Evolutionary conservation across 441 rosid species (phyloP).

Genomic region (Populus hybrid): DNA sequence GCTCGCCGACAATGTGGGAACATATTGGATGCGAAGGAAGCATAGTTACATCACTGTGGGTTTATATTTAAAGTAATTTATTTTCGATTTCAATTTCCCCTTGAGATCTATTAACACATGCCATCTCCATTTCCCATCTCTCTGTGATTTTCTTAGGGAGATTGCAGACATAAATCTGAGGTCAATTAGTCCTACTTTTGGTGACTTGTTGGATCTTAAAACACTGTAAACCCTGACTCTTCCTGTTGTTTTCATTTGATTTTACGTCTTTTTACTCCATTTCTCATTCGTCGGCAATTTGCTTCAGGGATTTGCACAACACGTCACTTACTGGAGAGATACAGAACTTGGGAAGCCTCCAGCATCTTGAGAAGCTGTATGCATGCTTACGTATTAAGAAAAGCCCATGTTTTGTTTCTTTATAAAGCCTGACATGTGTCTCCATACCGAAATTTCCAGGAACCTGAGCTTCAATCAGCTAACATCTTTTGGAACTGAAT

Average conservation of each 20-base stretch:
- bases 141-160: slow-evolving; percentile 39
- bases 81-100: background rate
- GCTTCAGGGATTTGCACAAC: slow-evolving; percentile 83
- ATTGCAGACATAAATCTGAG: slow-evolving; percentile 72
- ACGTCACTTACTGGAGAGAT: slow-evolving; percentile 22
- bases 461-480: slow-evolving; percentile 81
- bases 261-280: background rate
- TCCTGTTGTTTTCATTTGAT: background rate
- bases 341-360: slow-evolving; percentile 75
- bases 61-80: background rate
- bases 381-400: slow-evolving; percentile 8
- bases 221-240: slow-evolving; percentile 49
- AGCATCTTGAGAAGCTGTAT: slow-evolving; percentile 73
- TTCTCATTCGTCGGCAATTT: slow-evolving; percentile 7
- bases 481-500: slow-evolving; percentile 65
- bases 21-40: slow-evolving; percentile 74
- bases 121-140: background rate
- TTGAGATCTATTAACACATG: background rate
- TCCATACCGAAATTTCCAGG: slow-evolving; percentile 39
- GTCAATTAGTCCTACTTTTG: slow-evolving; percentile 80
- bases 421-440: slow-evolving; percentile 1
- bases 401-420: background rate
- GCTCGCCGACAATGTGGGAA: slow-evolving; percentile 73
- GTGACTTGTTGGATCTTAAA: slow-evolving; percentile 86
- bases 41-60: slow-evolving; percentile 74